phyloP scores from a whole-genome alignment of 179 eudicot genomes.

The Beta macrorhiza region DNA sequence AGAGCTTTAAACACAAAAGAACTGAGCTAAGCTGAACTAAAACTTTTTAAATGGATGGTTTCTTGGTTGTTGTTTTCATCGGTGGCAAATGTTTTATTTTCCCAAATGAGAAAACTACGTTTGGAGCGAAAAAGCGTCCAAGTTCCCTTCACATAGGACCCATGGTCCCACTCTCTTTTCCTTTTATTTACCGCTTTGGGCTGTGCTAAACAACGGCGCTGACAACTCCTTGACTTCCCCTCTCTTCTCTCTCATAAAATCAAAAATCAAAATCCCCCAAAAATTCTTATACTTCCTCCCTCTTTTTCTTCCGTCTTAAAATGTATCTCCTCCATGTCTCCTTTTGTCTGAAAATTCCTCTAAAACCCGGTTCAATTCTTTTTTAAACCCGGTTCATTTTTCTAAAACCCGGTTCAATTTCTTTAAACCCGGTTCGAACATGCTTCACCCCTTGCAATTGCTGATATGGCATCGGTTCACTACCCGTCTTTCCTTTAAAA shows the following conservation, averaged over 20 bases:
- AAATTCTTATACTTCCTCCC: not conserved
- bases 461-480: not conserved
- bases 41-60: no score
- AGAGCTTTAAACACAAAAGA: no score
- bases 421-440: not conserved
- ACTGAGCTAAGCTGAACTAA: no score
- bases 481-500: no score
- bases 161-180: not conserved
- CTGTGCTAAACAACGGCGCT: slow-evolving; percentile 13
- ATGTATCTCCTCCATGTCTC: not conserved
- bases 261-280: no score
- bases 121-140: slow-evolving; percentile 46
- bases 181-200: not conserved
- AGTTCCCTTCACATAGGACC: slow-evolving; percentile 56
- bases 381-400: not conserved
- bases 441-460: not conserved
- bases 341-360: not conserved
- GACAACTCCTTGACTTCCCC: not conserved
- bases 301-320: not conserved
- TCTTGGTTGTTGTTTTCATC: no score
- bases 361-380: not conserved
- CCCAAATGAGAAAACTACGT: slow-evolving; percentile 15
- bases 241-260: no score
- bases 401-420: not conserved
- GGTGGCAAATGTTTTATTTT: no score